Percentiles rank a stretch among this genome's conserved stretches.
These are phyloP conservation scores for Diaporthe sp. DNA, from an alignment of 2,329 filamentous ascomycete species.

Conservation along the genomic window DNA sequence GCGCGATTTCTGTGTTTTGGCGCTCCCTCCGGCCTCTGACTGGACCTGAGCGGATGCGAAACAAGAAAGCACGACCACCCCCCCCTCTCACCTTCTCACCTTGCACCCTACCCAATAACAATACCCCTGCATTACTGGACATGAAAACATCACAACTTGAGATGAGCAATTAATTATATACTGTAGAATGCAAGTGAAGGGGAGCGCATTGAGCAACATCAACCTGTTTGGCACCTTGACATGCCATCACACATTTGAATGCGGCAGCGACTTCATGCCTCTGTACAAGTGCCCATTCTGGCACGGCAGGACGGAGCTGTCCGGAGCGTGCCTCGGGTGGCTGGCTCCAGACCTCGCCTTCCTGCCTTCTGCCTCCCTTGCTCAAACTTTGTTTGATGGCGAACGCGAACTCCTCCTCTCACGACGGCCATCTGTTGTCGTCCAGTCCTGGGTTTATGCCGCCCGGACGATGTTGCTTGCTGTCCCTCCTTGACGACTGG, in stretches of 20 bases:
- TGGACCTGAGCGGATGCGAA: constrained; percentile 26
- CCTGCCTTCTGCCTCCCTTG: neutral
- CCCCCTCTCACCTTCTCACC: neutral
- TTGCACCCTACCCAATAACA: constrained; percentile 1
- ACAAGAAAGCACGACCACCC: constrained; percentile 15
- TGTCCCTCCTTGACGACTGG: neutral
- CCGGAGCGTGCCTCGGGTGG: constrained; percentile 1
- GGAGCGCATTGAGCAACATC: neutral
- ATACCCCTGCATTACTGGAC: neutral
- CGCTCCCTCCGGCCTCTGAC: constrained; percentile 18
- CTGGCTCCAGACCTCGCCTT: constrained; percentile 1
- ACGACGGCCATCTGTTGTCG: neutral
- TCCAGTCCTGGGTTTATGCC: constrained; percentile 3
- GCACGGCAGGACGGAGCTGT: neutral
- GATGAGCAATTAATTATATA: neutral
- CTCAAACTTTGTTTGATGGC: neutral
- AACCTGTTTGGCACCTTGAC: neutral
- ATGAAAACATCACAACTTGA: constrained; percentile 6
- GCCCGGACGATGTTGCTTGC: constrained; percentile 18
- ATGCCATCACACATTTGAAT: neutral
- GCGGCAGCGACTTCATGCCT: neutral
- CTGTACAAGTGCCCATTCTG: neutral
- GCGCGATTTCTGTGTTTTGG: constrained; percentile 33
- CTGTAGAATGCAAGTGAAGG: neutral
- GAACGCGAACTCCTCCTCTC: constrained; percentile 9